Percentiles rank a stretch among this genome's conserved stretches.
These are phyloP conservation scores for Gautieria morchelliformis DNA, from an alignment of 768 basidiomycete species.

Conservation along the genomic window DNA sequence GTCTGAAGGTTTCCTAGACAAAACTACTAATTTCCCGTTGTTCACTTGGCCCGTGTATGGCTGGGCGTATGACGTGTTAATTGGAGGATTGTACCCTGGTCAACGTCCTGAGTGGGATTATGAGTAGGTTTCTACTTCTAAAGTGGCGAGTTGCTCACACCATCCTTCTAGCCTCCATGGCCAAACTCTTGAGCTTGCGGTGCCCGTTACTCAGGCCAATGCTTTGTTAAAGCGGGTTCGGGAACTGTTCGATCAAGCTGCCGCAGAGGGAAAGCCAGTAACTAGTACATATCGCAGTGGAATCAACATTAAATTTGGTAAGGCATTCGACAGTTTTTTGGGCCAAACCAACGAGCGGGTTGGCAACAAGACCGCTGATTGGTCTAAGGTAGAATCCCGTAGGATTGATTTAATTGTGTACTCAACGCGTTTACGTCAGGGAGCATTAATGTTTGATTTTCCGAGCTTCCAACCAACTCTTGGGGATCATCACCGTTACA, in stretches of 20 bases:
- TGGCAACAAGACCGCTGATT: conserved; percentile 3
- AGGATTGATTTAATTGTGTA: too few species aligned
- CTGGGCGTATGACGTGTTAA: conserved; percentile 10
- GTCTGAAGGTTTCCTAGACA: conserved; percentile 1
- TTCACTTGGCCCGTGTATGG: conserved; percentile 9
- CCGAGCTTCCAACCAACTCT: conserved; percentile 6
- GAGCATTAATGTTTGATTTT: conserved; percentile 10
- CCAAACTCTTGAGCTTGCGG: conserved; percentile 7
- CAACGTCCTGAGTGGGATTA: conserved; percentile 9
- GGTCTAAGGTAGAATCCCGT: conserved; percentile 5
- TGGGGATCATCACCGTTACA: conserved; percentile 8
- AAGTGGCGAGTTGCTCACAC: neutral
- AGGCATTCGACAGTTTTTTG: conserved; percentile 9
- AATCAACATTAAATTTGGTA: conserved; percentile 12
- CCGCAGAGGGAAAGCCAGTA: conserved; percentile 7
- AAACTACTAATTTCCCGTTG: conserved; percentile 8
- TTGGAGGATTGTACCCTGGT: conserved; percentile 10
- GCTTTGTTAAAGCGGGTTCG: conserved; percentile 8
- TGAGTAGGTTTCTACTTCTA: neutral
- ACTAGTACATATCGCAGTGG: conserved; percentile 10
- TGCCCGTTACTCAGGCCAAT: conserved; percentile 8
- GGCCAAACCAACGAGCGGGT: conserved; percentile 9
- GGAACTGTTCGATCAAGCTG: conserved; percentile 11
- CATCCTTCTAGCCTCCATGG: conserved; percentile 5
- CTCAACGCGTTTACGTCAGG: neutral